Percentiles rank a stretch among this genome's conserved stretches.
phyloP scores from a whole-genome alignment of 331 rosid species.

The Ulmus americana region DNA sequence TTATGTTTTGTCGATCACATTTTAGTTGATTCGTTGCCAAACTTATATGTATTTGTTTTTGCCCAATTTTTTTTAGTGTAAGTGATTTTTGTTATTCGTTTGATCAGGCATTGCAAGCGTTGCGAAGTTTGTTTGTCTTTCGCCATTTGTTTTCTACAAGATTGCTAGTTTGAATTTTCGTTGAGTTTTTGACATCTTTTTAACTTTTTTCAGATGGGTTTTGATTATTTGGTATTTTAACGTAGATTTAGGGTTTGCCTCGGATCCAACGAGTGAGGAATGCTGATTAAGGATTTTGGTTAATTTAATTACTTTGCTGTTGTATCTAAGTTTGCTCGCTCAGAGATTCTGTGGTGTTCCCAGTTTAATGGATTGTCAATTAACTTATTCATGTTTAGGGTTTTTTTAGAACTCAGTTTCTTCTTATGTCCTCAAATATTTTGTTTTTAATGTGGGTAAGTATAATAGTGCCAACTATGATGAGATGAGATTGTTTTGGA shows the following conservation, averaged over 20 bases:
- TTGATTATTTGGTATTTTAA: conserved; percentile 14
- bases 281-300: background rate
- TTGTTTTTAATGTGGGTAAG: background rate
- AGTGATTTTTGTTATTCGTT: background rate
- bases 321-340: background rate
- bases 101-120: conserved; percentile 27
- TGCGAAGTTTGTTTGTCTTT: background rate
- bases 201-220: conserved; percentile 15
- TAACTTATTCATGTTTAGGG: conserved; percentile 8
- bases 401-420: background rate
- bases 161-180: background rate
- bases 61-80: conserved; percentile 4
- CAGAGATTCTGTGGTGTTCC: background rate
- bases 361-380: background rate
- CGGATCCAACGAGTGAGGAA: conserved; percentile 24
- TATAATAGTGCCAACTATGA: background rate
- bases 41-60: background rate
- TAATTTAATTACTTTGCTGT: background rate
- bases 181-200: conserved; percentile 5
- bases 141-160: background rate
- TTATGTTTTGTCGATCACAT: background rate
- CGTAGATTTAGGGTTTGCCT: conserved; percentile 45
- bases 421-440: background rate
- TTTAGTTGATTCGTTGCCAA: background rate
- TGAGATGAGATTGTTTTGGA: background rate